Evolutionary conservation across 352 stramenopile species (phyloP), one percentile per base, ranked within the genome.

Genomic region (Pythium phragmitis): DNA sequence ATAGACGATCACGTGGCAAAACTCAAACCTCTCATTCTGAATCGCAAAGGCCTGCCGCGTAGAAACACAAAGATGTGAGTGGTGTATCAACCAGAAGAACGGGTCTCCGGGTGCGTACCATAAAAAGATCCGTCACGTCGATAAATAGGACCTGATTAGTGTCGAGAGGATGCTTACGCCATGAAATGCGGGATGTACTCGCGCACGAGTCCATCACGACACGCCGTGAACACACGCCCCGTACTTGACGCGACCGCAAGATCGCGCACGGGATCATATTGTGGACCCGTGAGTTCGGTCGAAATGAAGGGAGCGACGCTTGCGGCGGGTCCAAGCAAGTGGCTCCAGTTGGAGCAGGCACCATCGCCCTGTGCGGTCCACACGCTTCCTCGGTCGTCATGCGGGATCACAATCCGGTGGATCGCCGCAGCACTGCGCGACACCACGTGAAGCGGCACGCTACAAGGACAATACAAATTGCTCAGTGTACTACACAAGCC

Each of bases 291-390:
- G 7, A 91, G 71, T 54, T 85, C 72, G 4, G 72, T 87, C 2
- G 61, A 66, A 11, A 87, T 39, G 21, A 45, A 50, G 0, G 72
- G 69, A 4, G 34, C 19, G 12, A 16, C 36, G 19, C 53, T 63
- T 4, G 55, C 17, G 42, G 23, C 2, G 26, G 26, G 26, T 30
- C 37, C 9, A 21, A 71, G 17, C 21, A 82, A 17, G n/a, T 70
- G 57, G 46, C 47, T 76, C 83, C 83, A 92, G 41, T 75, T 77
- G 57, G 74, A 79, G 59, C 77, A 85, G 12, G 57, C 60, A 26
- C 83, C 81, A 37, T 92, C 81, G 5, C 76, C 75, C 26, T 89
- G 78, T 2, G 79, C 79, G 17, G 80, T 87, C 81, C 81, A 92
- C 2, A 81, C 72, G 17, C 52, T 42, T 48, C 33, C 39, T 46